Percentiles rank a stretch among this genome's conserved stretches.
phyloP scores from a whole-genome alignment of 2,329 filamentous ascomycete genomes.

The Botrytis medusae region DNA sequence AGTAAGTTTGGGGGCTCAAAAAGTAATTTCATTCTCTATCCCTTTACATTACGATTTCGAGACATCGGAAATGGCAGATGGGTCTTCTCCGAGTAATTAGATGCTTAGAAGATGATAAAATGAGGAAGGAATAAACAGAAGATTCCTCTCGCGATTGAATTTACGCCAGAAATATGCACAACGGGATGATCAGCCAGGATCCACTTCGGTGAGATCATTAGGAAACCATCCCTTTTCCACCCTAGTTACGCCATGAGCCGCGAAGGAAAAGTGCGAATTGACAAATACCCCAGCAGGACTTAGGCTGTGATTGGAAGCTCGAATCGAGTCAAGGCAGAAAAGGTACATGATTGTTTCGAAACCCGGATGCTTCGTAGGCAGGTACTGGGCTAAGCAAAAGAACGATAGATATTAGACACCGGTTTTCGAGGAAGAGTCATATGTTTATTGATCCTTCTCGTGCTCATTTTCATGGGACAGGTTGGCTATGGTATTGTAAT shows the following conservation, averaged over 20 bases:
- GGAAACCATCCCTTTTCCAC: neutral
- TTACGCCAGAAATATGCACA: slow-evolving; percentile 6
- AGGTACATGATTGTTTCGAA: neutral
- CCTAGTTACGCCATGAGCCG: neutral
- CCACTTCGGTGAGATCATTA: slow-evolving; percentile 18
- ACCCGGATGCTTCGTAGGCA: neutral
- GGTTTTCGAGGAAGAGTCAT: slow-evolving; percentile 17
- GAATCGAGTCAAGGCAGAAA: slow-evolving; percentile 16
- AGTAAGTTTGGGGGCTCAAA: slow-evolving; percentile 3
- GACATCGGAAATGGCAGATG: neutral
- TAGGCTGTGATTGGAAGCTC: slow-evolving; percentile 14
- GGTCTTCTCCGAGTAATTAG: neutral
- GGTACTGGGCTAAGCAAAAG: neutral
- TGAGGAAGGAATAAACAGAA: neutral
- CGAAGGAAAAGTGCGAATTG: neutral
- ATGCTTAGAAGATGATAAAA: neutral
- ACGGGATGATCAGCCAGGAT: slow-evolving; percentile 11
- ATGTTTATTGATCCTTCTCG: slow-evolving; percentile 23
- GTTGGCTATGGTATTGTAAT: neutral
- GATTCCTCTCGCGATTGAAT: neutral
- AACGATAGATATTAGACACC: neutral
- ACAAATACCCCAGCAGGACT: neutral
- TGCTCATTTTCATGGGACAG: neutral
- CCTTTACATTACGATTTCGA: neutral
- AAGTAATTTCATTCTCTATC: neutral